Conservation (phyloP, 1,284 basidiomycete species). For the Ganoderma boninense region DNA sequence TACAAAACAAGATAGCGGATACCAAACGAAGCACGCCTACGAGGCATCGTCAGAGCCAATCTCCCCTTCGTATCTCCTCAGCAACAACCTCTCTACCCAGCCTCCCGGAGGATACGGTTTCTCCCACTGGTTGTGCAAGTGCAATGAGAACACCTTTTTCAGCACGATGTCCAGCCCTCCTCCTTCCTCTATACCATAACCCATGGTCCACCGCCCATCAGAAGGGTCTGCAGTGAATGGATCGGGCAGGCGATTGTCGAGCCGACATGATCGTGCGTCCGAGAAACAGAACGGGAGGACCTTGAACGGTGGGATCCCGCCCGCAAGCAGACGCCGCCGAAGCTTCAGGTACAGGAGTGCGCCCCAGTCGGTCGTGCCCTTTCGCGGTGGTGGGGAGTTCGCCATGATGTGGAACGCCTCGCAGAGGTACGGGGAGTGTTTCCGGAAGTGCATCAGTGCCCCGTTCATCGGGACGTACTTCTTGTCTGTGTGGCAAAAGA, state of each 20-base stretch:
- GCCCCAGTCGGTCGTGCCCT: constrained; percentile 91
- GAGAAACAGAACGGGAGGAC: constrained; percentile 93
- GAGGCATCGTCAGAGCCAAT: constrained; percentile 29
- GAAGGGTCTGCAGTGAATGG: constrained; percentile 78
- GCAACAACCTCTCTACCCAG: constrained; percentile 82
- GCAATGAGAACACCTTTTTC: constrained; percentile 83
- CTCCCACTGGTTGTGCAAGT: constrained; percentile 94
- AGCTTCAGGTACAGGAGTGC: constrained; percentile 88
- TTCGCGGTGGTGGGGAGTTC: constrained; percentile 73
- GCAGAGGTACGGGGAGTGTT: constrained; percentile 92
- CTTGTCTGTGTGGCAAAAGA: constrained; percentile 66
- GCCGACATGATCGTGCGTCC: constrained; percentile 88
- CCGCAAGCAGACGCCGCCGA: constrained; percentile 82
- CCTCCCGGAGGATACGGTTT: constrained; percentile 80
- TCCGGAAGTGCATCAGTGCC: constrained; percentile 90
- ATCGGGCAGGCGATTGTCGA: constrained; percentile 91
- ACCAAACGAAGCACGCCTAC: not conserved
- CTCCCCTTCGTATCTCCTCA: constrained; percentile 66
- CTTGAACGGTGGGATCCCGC: constrained; percentile 82
- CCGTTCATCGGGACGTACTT: constrained; percentile 89
- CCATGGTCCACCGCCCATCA: constrained; percentile 64
- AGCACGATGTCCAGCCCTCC: constrained; percentile 75
- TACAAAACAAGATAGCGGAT: not conserved
- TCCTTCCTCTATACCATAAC: constrained; percentile 62
- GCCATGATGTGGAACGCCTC: constrained; percentile 93